phyloP scores from a whole-genome alignment of 495 filamentous ascomycete genomes.

The Penicillium lividum region DNA sequence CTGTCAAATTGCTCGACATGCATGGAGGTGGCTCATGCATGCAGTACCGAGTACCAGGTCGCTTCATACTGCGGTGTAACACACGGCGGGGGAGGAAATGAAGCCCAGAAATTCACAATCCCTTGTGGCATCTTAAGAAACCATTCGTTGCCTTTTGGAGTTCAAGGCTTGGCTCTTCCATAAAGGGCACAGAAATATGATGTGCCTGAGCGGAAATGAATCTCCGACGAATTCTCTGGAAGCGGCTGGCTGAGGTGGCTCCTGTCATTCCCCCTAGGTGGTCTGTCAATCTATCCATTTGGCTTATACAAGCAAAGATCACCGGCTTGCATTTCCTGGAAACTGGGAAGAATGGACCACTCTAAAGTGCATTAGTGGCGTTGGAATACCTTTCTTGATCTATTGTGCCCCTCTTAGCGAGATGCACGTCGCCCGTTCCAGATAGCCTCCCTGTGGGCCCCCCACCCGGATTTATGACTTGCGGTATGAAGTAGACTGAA shows the following conservation, averaged over 20 bases:
- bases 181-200: slow-evolving; percentile 5
- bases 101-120: slow-evolving; percentile 1
- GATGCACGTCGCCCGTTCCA: slow-evolving; percentile 21
- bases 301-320: slow-evolving; percentile 18
- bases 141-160: not conserved
- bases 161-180: not conserved
- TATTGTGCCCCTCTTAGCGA: slow-evolving; percentile 20
- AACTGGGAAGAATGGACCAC: slow-evolving; percentile 24
- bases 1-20: not conserved
- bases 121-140: not conserved
- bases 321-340: slow-evolving; percentile 34
- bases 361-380: slow-evolving; percentile 15
- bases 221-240: not conserved
- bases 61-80: slow-evolving; percentile 6
- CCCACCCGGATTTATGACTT: not conserved
- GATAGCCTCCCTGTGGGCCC: slow-evolving; percentile 4
- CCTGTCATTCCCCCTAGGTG: slow-evolving; percentile 3
- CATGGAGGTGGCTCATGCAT: not conserved
- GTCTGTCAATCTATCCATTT: not conserved
- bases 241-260: slow-evolving; percentile 24
- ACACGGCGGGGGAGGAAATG: not conserved
- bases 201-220: slow-evolving; percentile 8
- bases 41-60: slow-evolving; percentile 11
- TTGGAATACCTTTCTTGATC: slow-evolving; percentile 9
- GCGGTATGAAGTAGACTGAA: not conserved